Base-by-base conservation (phyloP, 176 grass and related monocot genomes). In the Thalia dealbata region DNA sequence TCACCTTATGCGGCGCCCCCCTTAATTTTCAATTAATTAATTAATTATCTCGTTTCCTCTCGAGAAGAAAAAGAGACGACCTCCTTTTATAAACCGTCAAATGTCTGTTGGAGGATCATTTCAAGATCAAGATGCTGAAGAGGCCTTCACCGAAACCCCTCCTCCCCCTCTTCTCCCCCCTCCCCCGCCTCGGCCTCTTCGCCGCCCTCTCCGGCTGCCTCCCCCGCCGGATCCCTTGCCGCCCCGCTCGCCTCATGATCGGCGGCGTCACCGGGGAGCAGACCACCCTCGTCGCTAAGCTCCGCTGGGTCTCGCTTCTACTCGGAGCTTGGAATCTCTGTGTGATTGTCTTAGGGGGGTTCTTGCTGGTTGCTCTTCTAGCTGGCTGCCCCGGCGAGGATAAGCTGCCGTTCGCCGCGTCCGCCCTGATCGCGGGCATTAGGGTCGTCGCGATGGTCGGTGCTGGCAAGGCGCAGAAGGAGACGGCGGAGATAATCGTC, bases 401-500 rank as follows among this genome's bases (percentile, higher is more conserved):
- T 48, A 79, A 42, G 32, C 67, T 88, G 45, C 78, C 89, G 6
- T 42, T 97, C 73, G 82, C 85, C 32, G 72, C 82, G 1, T 81
- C 51, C 15, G 60, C 81, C 50, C 50, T 85, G 10, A 8, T 90
- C 65, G 89, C 93, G 0, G 83, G 81, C 15, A 81, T 92, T 42
- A 91, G 88, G 83, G 80, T 97, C 78, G 52, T 90, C 73, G 42
- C 79, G 76, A 97, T 97, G 93, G 74, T 91, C 6, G 81, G 85
- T 60, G 77, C 87, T 29, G 93, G 87, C 23, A 82, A 80, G 66
- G 89, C 89, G n/a, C 93, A 97, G 80, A 87, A 92, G 59, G 87
- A 88, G 69, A 87, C 93, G 8, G 93, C 93, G n/a, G 89, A 92
- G 59, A 82, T 83, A 64, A 92, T 96, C 45, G 80, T 86, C 64